phyloP scores from a whole-genome alignment of 768 basidiomycete genomes.

The Dioszegia hungarica region DNA sequence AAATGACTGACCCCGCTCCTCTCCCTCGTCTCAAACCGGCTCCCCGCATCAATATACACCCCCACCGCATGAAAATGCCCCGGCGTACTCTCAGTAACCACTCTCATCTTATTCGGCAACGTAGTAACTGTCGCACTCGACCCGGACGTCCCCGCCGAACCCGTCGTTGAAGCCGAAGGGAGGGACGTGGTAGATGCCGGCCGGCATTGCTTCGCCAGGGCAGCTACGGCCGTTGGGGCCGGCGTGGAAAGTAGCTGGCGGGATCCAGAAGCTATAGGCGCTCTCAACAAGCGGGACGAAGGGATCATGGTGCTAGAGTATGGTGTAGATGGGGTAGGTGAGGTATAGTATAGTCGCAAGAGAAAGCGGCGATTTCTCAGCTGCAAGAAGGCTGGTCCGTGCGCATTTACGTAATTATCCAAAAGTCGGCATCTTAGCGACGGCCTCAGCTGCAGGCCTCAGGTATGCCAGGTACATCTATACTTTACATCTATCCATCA shows the following conservation, averaged over 20 bases:
- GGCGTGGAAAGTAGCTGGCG: neutral
- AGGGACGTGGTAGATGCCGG: neutral
- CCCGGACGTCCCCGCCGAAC: neutral
- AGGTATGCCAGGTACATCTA: neutral
- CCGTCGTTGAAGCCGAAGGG: slow-evolving; percentile 12
- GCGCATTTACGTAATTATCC: neutral
- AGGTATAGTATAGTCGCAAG: too few relatives aligned
- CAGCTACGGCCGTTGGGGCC: neutral
- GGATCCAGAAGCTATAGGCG: neutral
- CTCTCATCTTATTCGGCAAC: slow-evolving; percentile 81
- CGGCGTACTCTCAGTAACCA: slow-evolving; percentile 83
- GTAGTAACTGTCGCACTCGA: slow-evolving; percentile 59
- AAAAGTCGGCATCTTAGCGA: neutral
- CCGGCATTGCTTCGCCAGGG: slow-evolving; percentile 4
- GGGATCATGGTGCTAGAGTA: neutral
- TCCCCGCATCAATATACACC: slow-evolving; percentile 88
- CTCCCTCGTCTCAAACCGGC: slow-evolving; percentile 72
- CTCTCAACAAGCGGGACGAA: neutral
- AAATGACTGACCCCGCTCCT: slow-evolving; percentile 84
- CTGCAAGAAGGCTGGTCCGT: neutral
- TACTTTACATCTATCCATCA: neutral
- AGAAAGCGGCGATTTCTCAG: too few relatives aligned
- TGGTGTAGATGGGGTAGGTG: neutral
- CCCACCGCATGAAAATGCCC: slow-evolving; percentile 93
- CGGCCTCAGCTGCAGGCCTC: too few relatives aligned